Conservation (phyloP, 345 rosid genomes). For the Eucalyptus erythrocorys region DNA sequence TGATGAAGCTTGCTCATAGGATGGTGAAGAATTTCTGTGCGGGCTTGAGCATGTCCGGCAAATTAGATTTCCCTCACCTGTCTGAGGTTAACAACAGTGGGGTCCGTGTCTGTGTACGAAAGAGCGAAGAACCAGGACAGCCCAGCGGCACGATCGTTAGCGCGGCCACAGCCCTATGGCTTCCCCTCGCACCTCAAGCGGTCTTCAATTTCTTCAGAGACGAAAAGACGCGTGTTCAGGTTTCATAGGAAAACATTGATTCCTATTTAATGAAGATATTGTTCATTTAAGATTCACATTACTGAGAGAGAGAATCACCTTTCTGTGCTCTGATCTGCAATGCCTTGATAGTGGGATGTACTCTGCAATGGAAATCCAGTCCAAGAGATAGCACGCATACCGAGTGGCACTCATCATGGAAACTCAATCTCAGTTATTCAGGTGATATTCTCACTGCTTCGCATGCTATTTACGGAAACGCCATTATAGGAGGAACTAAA, state of each 20-base stretch:
- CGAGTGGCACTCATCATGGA: constrained; percentile 29
- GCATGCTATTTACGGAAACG: neutral
- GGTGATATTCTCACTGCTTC: constrained; percentile 13
- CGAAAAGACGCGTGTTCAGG: constrained; percentile 30
- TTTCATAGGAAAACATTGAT: neutral
- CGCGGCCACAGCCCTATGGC: constrained; percentile 55
- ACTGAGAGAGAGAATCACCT: neutral
- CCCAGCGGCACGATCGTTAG: constrained; percentile 34
- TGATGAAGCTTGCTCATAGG: constrained; percentile 51
- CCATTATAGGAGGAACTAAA: neutral
- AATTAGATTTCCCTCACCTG: constrained; percentile 29
- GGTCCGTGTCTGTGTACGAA: constrained; percentile 37
- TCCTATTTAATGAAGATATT: neutral
- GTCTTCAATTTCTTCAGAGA: constrained; percentile 35
- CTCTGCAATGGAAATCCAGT: constrained; percentile 27
- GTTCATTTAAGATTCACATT: neutral
- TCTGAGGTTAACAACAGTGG: constrained; percentile 34
- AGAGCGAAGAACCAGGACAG: constrained; percentile 27
- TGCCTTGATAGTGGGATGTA: constrained; percentile 58
- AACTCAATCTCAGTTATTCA: constrained; percentile 30
- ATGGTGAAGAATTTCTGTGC: constrained; percentile 51
- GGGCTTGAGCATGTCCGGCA: constrained; percentile 35
- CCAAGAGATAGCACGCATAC: constrained; percentile 28
- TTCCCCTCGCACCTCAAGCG: constrained; percentile 28
- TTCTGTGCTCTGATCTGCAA: neutral